Conservation (phyloP, 176 grass and related monocot species). For the Alloteropsis semialata region DNA sequence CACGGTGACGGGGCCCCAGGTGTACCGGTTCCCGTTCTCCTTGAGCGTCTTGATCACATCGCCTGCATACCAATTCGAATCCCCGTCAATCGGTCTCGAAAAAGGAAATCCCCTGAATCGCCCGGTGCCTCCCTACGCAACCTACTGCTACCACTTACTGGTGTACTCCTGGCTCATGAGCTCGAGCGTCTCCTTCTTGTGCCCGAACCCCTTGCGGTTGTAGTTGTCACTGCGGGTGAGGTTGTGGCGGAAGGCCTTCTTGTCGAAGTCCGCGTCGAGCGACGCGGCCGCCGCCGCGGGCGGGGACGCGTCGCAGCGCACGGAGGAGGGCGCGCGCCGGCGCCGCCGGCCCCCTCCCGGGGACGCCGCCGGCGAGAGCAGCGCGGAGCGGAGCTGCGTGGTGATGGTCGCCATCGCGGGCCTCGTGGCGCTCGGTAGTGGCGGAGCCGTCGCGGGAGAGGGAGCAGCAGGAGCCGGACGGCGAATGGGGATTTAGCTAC, state of each 20-base stretch:
- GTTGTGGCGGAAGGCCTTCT: slow-evolving; percentile 96
- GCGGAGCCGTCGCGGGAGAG: background rate
- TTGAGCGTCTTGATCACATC: slow-evolving; percentile 88
- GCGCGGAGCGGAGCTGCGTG: slow-evolving; percentile 49
- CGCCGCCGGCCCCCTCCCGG: background rate
- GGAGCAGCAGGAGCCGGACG: background rate
- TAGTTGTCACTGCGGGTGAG: slow-evolving; percentile 97
- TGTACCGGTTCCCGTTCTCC: slow-evolving; percentile 76
- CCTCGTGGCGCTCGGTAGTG: background rate
- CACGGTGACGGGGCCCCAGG: slow-evolving; percentile 80
- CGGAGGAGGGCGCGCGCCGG: slow-evolving; percentile 19
- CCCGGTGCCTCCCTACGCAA: too few relatives aligned
- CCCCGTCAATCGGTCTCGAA: background rate
- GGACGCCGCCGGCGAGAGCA: slow-evolving; percentile 37
- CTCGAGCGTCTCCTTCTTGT: slow-evolving; percentile 98
- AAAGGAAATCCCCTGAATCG: too few relatives aligned
- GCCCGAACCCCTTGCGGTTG: slow-evolving; percentile 83
- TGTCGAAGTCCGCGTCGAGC: slow-evolving; percentile 79
- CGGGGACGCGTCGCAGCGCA: slow-evolving; percentile 62
- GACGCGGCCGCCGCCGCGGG: slow-evolving; percentile 25
- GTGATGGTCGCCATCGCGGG: slow-evolving; percentile 55
- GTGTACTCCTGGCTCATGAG: slow-evolving; percentile 94
- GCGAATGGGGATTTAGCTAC: background rate
- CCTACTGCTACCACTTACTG: too few relatives aligned
- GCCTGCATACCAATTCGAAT: slow-evolving; percentile 21